phyloP scores from a whole-genome alignment of 1,139 yeast genomes.

The Saccharomyces uvarum region DNA sequence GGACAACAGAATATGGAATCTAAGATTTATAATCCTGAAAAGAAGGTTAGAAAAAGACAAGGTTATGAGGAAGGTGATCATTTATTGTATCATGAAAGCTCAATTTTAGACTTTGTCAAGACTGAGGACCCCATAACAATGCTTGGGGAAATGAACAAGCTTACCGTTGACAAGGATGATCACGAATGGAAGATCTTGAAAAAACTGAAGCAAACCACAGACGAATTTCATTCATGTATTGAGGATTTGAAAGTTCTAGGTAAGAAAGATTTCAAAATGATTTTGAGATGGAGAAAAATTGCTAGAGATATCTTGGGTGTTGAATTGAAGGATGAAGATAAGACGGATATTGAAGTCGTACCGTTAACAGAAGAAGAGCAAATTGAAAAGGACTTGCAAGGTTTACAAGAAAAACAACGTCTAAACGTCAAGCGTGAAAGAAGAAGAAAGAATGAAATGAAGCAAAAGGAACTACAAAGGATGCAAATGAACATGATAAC shows the following conservation, averaged over 20 bases:
- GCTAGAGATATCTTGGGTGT: constrained; percentile 74
- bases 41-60: constrained; percentile 81
- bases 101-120: constrained; percentile 71
- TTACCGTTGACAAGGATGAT: constrained; percentile 53
- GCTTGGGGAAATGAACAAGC: constrained; percentile 63
- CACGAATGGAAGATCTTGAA: constrained; percentile 66
- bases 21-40: constrained; percentile 88
- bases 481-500: constrained; percentile 96
- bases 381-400: constrained; percentile 75
- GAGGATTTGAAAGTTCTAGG: constrained; percentile 91
- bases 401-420: constrained; percentile 64
- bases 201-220: constrained; percentile 66
- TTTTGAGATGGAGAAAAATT: constrained; percentile 80
- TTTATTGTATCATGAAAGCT: constrained; percentile 62
- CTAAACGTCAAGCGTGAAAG: constrained; percentile 69
- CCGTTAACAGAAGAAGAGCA: constrained; percentile 81
- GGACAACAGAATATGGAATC: constrained; percentile 81
- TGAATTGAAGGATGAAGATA: constrained; percentile 45
- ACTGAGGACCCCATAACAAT: constrained; percentile 78
- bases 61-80: constrained; percentile 97
- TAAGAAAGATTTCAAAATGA: constrained; percentile 78
- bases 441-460: constrained; percentile 70
- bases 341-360: constrained; percentile 48
- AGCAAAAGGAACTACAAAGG: constrained; percentile 81
- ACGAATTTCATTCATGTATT: constrained; percentile 72